These are phyloP conservation scores for Primulina eburnea DNA, from an alignment of 257 asterid genomes.

Conservation along the genomic window DNA sequence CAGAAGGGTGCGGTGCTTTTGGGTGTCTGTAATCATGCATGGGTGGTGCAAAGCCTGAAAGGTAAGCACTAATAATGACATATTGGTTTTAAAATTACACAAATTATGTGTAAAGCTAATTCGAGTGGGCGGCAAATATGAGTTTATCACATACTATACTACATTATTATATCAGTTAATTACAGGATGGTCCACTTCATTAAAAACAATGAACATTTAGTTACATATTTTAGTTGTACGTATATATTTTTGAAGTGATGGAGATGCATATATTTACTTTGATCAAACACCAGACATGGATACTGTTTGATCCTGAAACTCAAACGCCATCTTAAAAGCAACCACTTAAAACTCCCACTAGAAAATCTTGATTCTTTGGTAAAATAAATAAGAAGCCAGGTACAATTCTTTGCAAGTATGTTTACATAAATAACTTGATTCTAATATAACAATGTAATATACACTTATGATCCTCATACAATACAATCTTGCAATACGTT, in stretches of 20 bases:
- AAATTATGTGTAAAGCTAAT: constrained; percentile 51
- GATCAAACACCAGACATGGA: no score
- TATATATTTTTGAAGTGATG: no score
- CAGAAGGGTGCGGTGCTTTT: constrained; percentile 52
- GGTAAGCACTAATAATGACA: constrained; percentile 37
- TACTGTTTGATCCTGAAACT: no score
- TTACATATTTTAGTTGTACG: no score
- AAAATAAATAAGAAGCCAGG: background rate
- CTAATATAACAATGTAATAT: no score
- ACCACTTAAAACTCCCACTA: background rate
- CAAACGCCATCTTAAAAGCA: no score
- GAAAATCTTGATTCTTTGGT: background rate
- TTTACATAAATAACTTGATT: no score
- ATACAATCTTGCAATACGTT: no score
- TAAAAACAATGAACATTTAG: no score
- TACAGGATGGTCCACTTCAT: constrained; percentile 13
- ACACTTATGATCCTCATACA: no score
- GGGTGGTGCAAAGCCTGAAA: constrained; percentile 33
- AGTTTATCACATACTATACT: constrained; percentile 30
- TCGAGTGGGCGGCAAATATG: constrained; percentile 40
- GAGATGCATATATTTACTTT: no score
- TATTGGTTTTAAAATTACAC: constrained; percentile 23
- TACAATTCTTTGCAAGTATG: no score
- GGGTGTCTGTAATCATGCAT: constrained; percentile 65
- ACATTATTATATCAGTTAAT: constrained; percentile 26